A percentile compares a stretch with the other conserved stretches of the same genome.
These are phyloP conservation scores for Globisporangium radiosum DNA, from an alignment of 352 stramenopile genomes.

Conservation along the genomic window DNA sequence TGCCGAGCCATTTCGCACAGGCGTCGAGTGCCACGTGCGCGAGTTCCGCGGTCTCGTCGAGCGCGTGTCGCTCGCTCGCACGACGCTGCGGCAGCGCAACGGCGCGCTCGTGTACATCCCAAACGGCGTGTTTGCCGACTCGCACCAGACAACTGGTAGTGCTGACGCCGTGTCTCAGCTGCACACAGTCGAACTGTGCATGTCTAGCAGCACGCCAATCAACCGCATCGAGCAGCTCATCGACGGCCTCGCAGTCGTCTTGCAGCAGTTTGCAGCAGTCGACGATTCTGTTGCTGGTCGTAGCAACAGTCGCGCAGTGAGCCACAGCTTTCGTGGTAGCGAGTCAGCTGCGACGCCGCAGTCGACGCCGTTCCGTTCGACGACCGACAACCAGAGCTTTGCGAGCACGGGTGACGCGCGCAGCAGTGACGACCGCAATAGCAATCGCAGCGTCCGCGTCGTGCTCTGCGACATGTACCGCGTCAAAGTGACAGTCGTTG, in stretches of 20 bases:
- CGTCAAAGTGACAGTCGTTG: constrained; percentile 52
- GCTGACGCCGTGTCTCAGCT: constrained; percentile 29
- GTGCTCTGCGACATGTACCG: constrained; percentile 49
- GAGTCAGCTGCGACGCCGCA: constrained; percentile 16
- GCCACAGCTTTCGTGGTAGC: constrained; percentile 1
- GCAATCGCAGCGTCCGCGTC: constrained; percentile 19
- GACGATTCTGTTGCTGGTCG: constrained; percentile 1
- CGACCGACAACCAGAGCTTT: constrained; percentile 21
- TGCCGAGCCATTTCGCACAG: constrained; percentile 70
- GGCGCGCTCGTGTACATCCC: constrained; percentile 70
- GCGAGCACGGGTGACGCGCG: constrained; percentile 18
- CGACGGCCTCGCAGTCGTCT: constrained; percentile 23
- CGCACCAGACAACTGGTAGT: constrained; percentile 58
- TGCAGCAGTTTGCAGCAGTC: constrained; percentile 30
- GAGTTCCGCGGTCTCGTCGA: constrained; percentile 61
- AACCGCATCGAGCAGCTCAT: constrained; percentile 38
- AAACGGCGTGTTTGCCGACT: constrained; percentile 75
- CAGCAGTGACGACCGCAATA: constrained; percentile 16
- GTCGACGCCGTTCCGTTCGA: constrained; percentile 3
- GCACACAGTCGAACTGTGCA: constrained; percentile 38
- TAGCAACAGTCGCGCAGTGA: constrained; percentile 14
- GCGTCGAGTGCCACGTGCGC: constrained; percentile 51
- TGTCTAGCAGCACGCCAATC: constrained; percentile 34
- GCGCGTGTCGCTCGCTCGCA: constrained; percentile 65
- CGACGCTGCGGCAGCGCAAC: constrained; percentile 56